These are phyloP conservation scores for Boletus tomentosulus DNA, from an alignment of 768 basidiomycete species.

Conservation along the genomic window DNA sequence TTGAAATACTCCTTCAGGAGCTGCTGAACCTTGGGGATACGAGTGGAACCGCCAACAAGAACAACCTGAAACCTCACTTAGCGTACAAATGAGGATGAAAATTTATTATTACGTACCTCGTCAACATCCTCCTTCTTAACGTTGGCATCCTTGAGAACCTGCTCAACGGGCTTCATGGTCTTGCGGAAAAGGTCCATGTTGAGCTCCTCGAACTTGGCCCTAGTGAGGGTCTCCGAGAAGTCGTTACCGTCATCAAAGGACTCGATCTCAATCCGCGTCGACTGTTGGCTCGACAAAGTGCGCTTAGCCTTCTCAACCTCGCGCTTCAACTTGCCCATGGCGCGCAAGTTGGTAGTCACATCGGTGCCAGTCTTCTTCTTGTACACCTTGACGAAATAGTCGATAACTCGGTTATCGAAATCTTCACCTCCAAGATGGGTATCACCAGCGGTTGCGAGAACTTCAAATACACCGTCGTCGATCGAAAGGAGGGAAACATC, in stretches of 20 bases:
- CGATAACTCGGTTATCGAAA: slow-evolving; percentile 91
- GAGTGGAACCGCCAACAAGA: slow-evolving; percentile 95
- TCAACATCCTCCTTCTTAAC: slow-evolving; percentile 97
- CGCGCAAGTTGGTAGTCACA: slow-evolving; percentile 71
- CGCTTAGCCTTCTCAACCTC: slow-evolving; percentile 95
- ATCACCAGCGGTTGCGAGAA: slow-evolving; percentile 88
- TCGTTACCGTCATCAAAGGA: slow-evolving; percentile 95
- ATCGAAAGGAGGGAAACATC: slow-evolving; percentile 96
- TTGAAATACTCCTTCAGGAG: slow-evolving; percentile 97
- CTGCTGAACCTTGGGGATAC: slow-evolving; percentile 99
- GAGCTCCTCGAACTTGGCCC: slow-evolving; percentile 98
- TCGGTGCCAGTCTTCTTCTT: slow-evolving; percentile 91
- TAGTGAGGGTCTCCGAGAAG: slow-evolving; percentile 93
- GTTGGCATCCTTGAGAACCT: slow-evolving; percentile 95
- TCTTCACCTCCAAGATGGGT: slow-evolving; percentile 96
- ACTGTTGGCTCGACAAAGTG: slow-evolving; percentile 88
- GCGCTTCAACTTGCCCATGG: slow-evolving; percentile 87
- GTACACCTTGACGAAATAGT: slow-evolving; percentile 84
- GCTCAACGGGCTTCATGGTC: slow-evolving; percentile 99
- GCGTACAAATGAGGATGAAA: rapidly evolving
- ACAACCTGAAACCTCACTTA: slow-evolving; percentile 48
- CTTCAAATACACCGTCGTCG: slow-evolving; percentile 90
- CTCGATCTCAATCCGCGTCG: slow-evolving; percentile 91
- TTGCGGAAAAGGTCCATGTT: slow-evolving; percentile 99
- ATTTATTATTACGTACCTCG: slow-evolving; percentile 49